A percentile compares a stretch with the other conserved stretches of the same genome.
Evolutionary conservation across 805 yeast species (phyloP).

Genomic region (Ogataea corticis): DNA sequence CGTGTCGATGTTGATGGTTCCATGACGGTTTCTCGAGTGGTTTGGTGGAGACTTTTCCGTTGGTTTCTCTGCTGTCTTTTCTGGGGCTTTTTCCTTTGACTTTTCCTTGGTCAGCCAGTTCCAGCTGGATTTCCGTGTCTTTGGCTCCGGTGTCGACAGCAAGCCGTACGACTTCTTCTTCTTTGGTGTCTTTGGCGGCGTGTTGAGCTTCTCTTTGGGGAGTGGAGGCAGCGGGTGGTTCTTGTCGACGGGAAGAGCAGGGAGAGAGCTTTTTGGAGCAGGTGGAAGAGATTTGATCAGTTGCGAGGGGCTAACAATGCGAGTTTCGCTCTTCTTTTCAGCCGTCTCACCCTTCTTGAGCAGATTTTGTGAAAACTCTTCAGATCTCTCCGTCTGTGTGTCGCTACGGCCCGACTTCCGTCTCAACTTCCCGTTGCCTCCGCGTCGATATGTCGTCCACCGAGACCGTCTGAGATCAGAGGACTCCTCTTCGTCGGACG

Average conservation of each 20-base stretch:
- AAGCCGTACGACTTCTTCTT: constrained; percentile 8
- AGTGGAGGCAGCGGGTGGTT: constrained; percentile 14
- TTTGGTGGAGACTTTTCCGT: constrained; percentile 19
- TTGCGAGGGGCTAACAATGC: no score
- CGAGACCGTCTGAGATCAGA: constrained; percentile 42
- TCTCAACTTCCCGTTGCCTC: constrained; percentile 14
- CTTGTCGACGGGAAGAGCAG: constrained; percentile 4
- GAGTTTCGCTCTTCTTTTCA: no score
- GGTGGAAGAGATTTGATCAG: neutral
- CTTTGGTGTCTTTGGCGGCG: constrained; percentile 9
- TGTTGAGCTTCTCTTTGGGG: constrained; percentile 1
- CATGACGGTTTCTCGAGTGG: constrained; percentile 33
- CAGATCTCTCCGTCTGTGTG: constrained; percentile 5
- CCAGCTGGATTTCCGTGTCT: constrained; percentile 17
- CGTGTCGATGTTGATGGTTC: constrained; percentile 14
- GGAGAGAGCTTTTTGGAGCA: constrained; percentile 18
- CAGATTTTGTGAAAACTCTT: constrained; percentile 14
- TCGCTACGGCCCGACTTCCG: no score
- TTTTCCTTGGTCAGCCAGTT: constrained; percentile 20
- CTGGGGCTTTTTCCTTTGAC: constrained; percentile 3
- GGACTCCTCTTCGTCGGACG: constrained; percentile 10
- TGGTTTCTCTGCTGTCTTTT: neutral
- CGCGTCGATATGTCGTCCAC: constrained; percentile 52
- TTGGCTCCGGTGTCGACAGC: neutral
- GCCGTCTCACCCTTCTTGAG: no score